Base-by-base conservation (phyloP, 164 flowering plant genomes). In the Chimonanthus salicifolius region DNA sequence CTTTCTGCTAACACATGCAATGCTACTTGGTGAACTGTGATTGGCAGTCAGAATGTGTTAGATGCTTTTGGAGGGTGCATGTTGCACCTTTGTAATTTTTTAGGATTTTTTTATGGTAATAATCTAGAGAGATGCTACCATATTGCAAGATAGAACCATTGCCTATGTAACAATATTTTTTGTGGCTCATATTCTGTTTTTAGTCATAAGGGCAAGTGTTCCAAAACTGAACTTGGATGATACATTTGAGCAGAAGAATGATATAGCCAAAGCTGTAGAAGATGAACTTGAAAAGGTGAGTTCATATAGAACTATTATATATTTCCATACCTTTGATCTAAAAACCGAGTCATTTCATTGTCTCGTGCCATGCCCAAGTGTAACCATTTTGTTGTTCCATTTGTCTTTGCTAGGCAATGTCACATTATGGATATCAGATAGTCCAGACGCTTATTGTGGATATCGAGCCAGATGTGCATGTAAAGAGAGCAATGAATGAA, bases 401-500 rank as follows among this genome's bases (percentile, higher is more conserved):
- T 3, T 45, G 47, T 21, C 33, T 4, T 67, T 47, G 18, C 74
- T 20, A 92, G 95, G 97, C 94, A 49, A 92, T 92, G 97, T 87
- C 94, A 64, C 83, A 79, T 50, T 92, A 92, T 78, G 94, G 97
- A 2, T 92, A 74, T 62, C 91, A 92, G 83, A 92, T 92, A 73
- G 92, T 89, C 71, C 93, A 89, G 72, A 88, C 94, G 43, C 92
- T 89, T 16, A 91, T 89, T 47, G 91, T 88, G 74, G 94, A 91
- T 81, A 89, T 90, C 48, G 93, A 87, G 72, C 94, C 94, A 54
- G 94, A 90, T 82, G 91, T 67, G 63, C 87, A 80, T 82, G 97
- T 90, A 67, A 92, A 90, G 82, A 78, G 87, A 65, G 91, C 97
- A 69, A 92, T 90, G 94, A 90, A 92, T 72, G 97, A 92, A 83